Percentiles rank a stretch among this genome's conserved stretches.
These are phyloP conservation scores for Diphasiastrum complanatum DNA, from an alignment of 83 land plant genomes.

Conservation along the genomic window DNA sequence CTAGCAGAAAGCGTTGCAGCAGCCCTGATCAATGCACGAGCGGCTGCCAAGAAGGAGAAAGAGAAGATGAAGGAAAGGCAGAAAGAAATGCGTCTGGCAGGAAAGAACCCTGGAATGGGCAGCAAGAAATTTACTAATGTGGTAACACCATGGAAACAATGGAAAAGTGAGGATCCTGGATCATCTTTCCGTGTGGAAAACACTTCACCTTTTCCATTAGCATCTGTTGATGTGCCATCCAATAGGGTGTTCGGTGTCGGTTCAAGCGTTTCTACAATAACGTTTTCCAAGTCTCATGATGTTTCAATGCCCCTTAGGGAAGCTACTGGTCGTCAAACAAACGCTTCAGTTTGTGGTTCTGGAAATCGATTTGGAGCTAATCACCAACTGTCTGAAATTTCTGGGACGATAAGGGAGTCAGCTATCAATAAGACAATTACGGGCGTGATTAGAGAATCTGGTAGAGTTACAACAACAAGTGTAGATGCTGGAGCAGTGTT, in stretches of 20 bases:
- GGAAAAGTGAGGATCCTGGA: slow-evolving; percentile 69
- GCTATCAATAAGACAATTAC: no score
- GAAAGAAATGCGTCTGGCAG: slow-evolving; percentile 57
- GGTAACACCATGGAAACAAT: slow-evolving; percentile 84
- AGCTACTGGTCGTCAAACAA: neutral
- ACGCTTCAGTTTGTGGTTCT: slow-evolving; percentile 6
- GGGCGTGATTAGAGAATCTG: no score
- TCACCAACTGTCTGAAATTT: slow-evolving; percentile 20
- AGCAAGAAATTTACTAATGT: slow-evolving; percentile 93
- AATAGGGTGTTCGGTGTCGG: neutral
- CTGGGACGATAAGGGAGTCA: slow-evolving; percentile 32
- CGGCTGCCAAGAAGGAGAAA: slow-evolving; percentile 83
- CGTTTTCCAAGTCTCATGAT: slow-evolving; percentile 27
- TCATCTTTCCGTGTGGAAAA: slow-evolving; percentile 47
- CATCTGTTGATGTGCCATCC: slow-evolving; percentile 32
- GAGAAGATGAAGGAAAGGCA: slow-evolving; percentile 67
- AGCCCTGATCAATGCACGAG: slow-evolving; percentile 74
- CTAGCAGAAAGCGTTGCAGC: slow-evolving; percentile 89
- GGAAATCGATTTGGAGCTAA: slow-evolving; percentile 15
- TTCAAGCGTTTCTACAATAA: neutral
- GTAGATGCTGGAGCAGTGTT: no score
- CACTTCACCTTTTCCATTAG: slow-evolving; percentile 17
- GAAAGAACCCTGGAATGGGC: slow-evolving; percentile 53
- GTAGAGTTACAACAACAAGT: no score
- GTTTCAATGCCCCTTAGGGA: neutral